Evolutionary conservation across 164 flowering plant species (phyloP).

Genomic region (Litsea cubeba): DNA sequence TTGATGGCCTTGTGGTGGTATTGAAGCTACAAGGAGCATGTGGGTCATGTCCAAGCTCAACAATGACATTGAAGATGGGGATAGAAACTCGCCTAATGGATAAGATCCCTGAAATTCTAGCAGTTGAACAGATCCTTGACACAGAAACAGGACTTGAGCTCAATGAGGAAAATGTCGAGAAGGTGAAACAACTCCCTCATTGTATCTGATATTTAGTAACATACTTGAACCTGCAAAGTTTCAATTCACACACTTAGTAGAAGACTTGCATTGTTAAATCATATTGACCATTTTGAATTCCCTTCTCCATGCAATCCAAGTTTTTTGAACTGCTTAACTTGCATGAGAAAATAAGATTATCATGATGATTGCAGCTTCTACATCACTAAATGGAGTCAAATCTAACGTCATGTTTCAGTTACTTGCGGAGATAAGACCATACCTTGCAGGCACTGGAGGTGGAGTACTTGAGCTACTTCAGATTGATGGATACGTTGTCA

Average conservation of each 20-base stretch:
- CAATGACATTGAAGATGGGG: conserved; percentile 88
- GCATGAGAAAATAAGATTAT: not conserved
- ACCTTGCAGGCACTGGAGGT: conserved; percentile 80
- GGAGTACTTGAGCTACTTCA: conserved; percentile 70
- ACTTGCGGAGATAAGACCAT: conserved; percentile 87
- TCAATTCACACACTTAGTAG: not conserved
- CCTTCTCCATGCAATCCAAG: not conserved
- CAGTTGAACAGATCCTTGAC: conserved; percentile 86
- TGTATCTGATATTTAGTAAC: not conserved
- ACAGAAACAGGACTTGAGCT: conserved; percentile 84
- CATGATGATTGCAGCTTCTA: not conserved
- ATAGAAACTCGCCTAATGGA: conserved; percentile 77
- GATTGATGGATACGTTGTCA: conserved; percentile 59
- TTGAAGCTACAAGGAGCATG: conserved; percentile 95
- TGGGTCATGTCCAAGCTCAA: conserved; percentile 95
- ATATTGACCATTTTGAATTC: not conserved
- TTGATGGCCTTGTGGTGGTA: conserved; percentile 83
- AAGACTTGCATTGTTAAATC: not conserved
- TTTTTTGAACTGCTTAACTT: not conserved
- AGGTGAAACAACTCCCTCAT: conserved; percentile 37
- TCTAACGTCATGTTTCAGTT: conserved; percentile 38
- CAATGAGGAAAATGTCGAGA: conserved; percentile 81
- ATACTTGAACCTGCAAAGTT: not conserved
- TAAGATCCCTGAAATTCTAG: conserved; percentile 77
- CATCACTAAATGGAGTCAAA: not conserved